Base-by-base conservation (phyloP, 2,329 filamentous ascomycete genomes). In the Pezicula radicicola region DNA sequence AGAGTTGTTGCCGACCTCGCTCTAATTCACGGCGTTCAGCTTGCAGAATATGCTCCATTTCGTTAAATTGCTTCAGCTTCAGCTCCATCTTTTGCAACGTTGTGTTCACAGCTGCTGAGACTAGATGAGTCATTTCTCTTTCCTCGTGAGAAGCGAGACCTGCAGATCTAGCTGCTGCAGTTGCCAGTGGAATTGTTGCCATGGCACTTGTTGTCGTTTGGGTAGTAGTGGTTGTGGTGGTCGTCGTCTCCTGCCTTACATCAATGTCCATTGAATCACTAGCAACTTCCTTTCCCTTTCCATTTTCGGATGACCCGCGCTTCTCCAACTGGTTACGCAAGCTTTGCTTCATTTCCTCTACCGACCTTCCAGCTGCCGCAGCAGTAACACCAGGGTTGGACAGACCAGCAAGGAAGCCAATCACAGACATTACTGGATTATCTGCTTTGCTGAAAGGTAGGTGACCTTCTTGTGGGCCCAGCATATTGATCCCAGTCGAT, bases 21-120 rank as follows among this genome's bases (percentile, higher is more conserved):
- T 99, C 94, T 19, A 99, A 79, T 70, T 99, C 94, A 54, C 92
- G 84, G 54, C 93, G 87, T 74, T 99, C 94, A 6, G 92, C 91
- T 63, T 95, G 89, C 47, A 99, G 78, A 42, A 97, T 87, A 16
- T 89, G 81, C 72, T 99, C 94, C 81, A 99, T 92, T 70, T 99
- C 94, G 63, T 89, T 88, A 72, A 99, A 99, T 69, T 97, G 96
- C 65, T 91, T 87, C 54, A 99, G 80, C 73, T 99, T 99, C 63
- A 97, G 77, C 72, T 97, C 91, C 56, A 97, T 85, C 73, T 99
- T 99, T 67, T 96, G 88, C 33, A 97, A 77, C n/a, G 90, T 93
- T 12, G 96, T 80, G 67, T 99, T 99, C 48, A 96, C 90, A 0
- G 91, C 91, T 6, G 91, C 88, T 2, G 91, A 93, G 9, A 99